These are phyloP conservation scores for Cercospora sojina DNA, from an alignment of 2,329 filamentous ascomycete genomes.

Conservation along the genomic window DNA sequence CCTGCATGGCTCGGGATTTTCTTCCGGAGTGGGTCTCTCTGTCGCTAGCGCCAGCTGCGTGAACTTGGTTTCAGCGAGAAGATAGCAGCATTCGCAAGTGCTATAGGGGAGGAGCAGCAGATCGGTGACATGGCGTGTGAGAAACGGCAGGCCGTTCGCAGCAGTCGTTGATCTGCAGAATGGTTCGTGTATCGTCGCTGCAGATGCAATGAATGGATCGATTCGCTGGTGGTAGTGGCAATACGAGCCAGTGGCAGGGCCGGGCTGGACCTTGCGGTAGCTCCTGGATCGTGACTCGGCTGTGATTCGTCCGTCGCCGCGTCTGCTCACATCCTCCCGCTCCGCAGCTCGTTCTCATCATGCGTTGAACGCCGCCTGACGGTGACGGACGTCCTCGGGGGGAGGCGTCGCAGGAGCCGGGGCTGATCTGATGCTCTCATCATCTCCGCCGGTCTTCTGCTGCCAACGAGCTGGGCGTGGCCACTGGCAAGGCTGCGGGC, in stretches of 20 bases:
- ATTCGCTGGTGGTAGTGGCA: neutral
- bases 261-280: neutral
- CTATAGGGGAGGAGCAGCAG: neutral
- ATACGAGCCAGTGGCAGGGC: neutral
- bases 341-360: neutral
- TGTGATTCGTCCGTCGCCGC: neutral
- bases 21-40: neutral
- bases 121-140: neutral
- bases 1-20: neutral
- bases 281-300: neutral
- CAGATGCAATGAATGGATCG: neutral
- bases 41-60: neutral
- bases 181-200: conserved; percentile 1
- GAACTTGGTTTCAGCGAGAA: neutral
- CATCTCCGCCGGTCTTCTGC: neutral
- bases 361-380: neutral
- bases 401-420: conserved; percentile 1
- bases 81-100: neutral
- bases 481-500: neutral
- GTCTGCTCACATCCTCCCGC: neutral
- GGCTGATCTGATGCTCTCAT: neutral
- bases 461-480: neutral
- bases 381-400: conserved; percentile 4
- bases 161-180: neutral
- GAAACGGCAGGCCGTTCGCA: neutral